Evolutionary conservation across 2,329 filamentous ascomycete species (phyloP).

Genomic region (Penicillium sclerotigenum): DNA sequence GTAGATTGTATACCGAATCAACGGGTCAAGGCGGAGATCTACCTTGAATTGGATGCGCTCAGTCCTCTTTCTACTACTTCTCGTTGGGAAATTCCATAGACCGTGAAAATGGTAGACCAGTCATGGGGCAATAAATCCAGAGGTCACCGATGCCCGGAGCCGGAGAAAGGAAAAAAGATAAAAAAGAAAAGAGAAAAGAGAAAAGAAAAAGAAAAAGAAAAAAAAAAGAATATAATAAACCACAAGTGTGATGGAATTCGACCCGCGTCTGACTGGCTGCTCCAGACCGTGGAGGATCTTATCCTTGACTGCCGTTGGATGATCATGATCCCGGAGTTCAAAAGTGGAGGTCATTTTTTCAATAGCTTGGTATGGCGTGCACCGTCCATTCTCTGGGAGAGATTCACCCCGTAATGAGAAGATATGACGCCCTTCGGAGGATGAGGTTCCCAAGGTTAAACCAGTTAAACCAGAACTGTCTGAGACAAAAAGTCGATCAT

Average conservation of each 20-base stretch:
- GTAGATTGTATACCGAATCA: background rate
- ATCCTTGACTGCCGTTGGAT: conserved; percentile 10
- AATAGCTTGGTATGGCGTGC: conserved; percentile 6
- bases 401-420: background rate
- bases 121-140: background rate
- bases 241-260: background rate
- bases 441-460: background rate
- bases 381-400: background rate
- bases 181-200: no score
- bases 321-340: background rate
- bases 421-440: conserved; percentile 1
- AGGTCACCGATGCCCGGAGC: background rate
- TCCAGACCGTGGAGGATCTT: conserved; percentile 15
- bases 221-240: background rate
- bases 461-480: background rate
- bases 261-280: conserved; percentile 1
- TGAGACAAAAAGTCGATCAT: background rate
- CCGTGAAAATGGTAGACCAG: background rate
- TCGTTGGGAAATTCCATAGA: background rate
- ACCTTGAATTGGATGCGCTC: background rate
- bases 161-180: background rate
- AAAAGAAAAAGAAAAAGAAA: background rate
- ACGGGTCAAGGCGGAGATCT: background rate
- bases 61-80: background rate
- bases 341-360: conserved; percentile 1